phyloP scores from a whole-genome alignment of 2,329 filamentous ascomycete genomes.

The Ophiostoma novo-ulmi region DNA sequence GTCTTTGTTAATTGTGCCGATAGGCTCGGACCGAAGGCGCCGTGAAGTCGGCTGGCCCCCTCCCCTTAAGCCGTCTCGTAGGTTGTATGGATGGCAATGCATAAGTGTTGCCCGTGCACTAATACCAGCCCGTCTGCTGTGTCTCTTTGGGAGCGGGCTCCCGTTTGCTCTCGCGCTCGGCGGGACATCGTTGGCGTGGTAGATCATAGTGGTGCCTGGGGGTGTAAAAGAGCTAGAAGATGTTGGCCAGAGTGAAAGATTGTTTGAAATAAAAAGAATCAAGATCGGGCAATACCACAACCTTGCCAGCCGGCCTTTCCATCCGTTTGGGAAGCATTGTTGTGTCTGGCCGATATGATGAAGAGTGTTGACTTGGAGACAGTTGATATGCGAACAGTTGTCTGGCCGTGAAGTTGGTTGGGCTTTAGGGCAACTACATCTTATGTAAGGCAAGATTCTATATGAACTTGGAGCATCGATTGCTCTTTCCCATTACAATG shows the following conservation, averaged over 20 bases:
- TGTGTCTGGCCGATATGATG: background rate
- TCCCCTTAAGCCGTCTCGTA: background rate
- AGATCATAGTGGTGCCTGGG: background rate
- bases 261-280: too few species aligned
- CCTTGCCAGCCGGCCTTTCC: background rate
- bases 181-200: background rate
- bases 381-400: constrained; percentile 15
- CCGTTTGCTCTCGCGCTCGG: background rate
- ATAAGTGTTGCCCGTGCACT: background rate
- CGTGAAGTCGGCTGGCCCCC: background rate
- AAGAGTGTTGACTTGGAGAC: constrained; percentile 19
- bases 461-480: too few species aligned
- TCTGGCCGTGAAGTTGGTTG: background rate
- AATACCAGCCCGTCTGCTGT: background rate
- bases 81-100: background rate
- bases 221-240: background rate
- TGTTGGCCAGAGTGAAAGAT: background rate
- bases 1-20: background rate
- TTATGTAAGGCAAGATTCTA: background rate
- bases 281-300: background rate
- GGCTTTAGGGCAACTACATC: background rate
- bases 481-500: background rate
- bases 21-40: constrained; percentile 20
- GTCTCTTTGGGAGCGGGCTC: background rate
- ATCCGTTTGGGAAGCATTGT: background rate